A percentile compares a stretch with the other conserved stretches of the same genome.
Conservation (phyloP, 495 filamentous ascomycete genomes). For the Annulohypoxylon moriforme region DNA sequence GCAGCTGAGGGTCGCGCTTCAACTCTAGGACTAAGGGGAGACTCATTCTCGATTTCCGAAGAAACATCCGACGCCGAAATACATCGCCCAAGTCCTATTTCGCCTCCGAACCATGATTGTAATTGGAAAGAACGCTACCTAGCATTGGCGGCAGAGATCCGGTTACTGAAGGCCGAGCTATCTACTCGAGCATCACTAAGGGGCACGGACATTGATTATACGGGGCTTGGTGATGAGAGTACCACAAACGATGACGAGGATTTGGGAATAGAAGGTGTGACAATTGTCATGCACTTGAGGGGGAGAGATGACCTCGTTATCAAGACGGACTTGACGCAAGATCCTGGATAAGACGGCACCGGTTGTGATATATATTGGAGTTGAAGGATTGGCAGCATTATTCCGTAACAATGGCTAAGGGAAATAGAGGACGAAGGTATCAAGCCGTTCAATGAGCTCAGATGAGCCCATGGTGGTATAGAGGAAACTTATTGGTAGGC, state of each 20-base stretch:
- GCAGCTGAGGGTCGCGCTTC: not conserved
- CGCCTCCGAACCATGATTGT: conserved; percentile 49
- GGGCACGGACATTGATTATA: conserved; percentile 20
- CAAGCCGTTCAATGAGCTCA: not conserved
- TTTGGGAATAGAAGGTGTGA: conserved; percentile 56
- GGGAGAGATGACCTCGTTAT: conserved; percentile 61
- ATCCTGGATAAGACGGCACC: conserved; percentile 9
- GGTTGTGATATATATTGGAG: not conserved
- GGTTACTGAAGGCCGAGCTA: conserved; percentile 45
- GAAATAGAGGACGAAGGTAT: not conserved
- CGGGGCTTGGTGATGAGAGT: conserved; percentile 12
- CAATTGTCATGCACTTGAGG: conserved; percentile 58
- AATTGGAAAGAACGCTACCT: conserved; percentile 50
- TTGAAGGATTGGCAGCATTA: not conserved
- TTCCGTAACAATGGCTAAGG: not conserved
- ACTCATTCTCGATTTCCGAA: not conserved
- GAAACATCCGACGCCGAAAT: conserved; percentile 21
- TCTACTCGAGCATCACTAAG: conserved; percentile 30
- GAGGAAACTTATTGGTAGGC: not conserved
- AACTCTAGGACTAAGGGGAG: not conserved
- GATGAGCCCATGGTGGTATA: not conserved
- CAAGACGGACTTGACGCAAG: conserved; percentile 53
- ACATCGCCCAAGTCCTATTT: conserved; percentile 35
- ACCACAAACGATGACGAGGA: conserved; percentile 10
- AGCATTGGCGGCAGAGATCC: conserved; percentile 45